Evolutionary conservation across 805 yeast genomes (phyloP), one percentile per base, ranked within the genome.

Genomic region (Candida awuae): DNA sequence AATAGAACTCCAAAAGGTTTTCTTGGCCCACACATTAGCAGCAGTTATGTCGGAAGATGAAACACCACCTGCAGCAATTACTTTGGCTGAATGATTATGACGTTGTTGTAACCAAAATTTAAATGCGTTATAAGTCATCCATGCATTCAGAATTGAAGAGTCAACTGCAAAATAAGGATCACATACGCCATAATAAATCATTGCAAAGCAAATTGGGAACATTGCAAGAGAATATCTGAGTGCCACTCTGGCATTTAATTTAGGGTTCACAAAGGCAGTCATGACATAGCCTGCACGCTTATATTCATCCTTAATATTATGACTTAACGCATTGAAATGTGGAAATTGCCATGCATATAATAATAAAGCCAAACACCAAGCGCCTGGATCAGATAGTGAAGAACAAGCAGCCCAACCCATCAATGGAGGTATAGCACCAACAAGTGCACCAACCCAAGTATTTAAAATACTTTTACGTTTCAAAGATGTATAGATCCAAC

Each of bases 351-450:
- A 92, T 6, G 97, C 95, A 55, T 84, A 92, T 29, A 92, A 64
- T 37, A 92, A 63, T 0, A 82, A 85, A 1, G 97, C 97, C 18
- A 92, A 65, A 54, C 88, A 77, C 97, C 97, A 90, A 4, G 94
- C 94, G 7, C 92, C 97, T 0, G 97, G 96, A 46, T 86, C 84
- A 3, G 71, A 49, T 27, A 88, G 62, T 1, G 87, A 74, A 4
- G 85, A 76, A 10, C 95, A 83, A 0, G 90, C 86, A 2, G 95
- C 96, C 98, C 98, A 92, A 2, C 98, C 98, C 98, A 92, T 92
- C 36, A 92, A 69, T 16, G 98, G 98, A 0, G 98, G 98, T 34
- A 92, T 84, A 0, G 97, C 98, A 4, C 98, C 98, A 4, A 92
- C 98, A n/a, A 92, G 58, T 0, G 98, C 98, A 15, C 98, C 98